A percentile compares a stretch with the other conserved stretches of the same genome.
Evolutionary conservation across 352 stramenopile species (phyloP).

Genomic region (Phytopythium ostracodes): DNA sequence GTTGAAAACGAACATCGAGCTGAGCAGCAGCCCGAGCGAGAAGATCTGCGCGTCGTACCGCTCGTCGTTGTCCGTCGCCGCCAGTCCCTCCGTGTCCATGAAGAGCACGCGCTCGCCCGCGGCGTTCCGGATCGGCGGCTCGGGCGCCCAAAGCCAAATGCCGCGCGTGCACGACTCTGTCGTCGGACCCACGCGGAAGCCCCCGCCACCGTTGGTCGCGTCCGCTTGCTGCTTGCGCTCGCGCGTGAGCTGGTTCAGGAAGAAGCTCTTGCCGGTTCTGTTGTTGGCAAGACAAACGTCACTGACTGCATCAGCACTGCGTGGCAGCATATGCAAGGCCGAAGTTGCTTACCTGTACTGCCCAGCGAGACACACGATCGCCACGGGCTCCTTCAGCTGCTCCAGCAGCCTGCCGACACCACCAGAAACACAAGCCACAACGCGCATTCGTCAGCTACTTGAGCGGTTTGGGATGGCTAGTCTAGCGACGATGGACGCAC

Average conservation of each 20-base stretch:
- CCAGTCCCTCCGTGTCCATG: conserved; percentile 85
- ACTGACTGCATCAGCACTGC: too few species aligned
- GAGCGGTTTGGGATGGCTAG: conserved; percentile 1
- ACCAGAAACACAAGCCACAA: neutral
- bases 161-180: conserved; percentile 84
- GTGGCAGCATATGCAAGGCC: neutral
- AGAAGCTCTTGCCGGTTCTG: conserved; percentile 87
- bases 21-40: conserved; percentile 72
- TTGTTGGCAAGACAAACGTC: neutral
- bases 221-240: neutral
- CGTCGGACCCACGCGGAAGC: conserved; percentile 72
- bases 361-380: conserved; percentile 74
- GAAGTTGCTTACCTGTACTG: conserved; percentile 59
- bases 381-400: conserved; percentile 57
- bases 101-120: conserved; percentile 67
- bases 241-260: conserved; percentile 75
- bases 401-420: conserved; percentile 47
- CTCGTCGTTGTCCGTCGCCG: conserved; percentile 83
- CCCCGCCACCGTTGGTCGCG: neutral
- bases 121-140: conserved; percentile 51
- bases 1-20: conserved; percentile 85
- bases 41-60: conserved; percentile 89
- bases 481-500: conserved; percentile 20
- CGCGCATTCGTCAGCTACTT: neutral
- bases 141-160: conserved; percentile 80